These are phyloP conservation scores for Tetrahymena borealis DNA, from an alignment of 73 alveolate genomes.

Conservation along the genomic window DNA sequence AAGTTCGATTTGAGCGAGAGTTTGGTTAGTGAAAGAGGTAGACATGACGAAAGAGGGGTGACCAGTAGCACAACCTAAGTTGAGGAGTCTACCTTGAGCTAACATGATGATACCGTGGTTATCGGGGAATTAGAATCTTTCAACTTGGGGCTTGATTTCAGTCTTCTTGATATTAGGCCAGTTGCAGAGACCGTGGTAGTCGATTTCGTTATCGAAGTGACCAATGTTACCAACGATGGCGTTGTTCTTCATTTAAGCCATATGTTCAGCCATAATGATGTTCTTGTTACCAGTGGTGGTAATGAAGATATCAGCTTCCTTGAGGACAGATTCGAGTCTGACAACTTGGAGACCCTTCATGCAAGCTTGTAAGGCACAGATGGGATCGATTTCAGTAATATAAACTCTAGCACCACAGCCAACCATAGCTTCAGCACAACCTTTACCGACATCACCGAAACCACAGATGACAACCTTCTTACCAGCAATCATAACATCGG, in stretches of 20 bases:
- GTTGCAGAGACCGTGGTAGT: slow-evolving; percentile 77
- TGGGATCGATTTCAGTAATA: slow-evolving; percentile 95
- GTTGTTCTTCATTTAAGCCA: slow-evolving; percentile 93
- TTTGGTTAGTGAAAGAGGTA: slow-evolving; percentile 88
- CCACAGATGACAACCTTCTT: slow-evolving; percentile 91
- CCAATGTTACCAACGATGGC: slow-evolving; percentile 97
- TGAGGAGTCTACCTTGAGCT: slow-evolving; percentile 92
- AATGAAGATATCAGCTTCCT: slow-evolving; percentile 83
- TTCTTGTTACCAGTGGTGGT: slow-evolving; percentile 93
- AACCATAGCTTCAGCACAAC: slow-evolving; percentile 92
- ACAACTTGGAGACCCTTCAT: slow-evolving; percentile 93
- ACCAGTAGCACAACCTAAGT: slow-evolving; percentile 98
- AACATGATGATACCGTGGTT: slow-evolving; percentile 87
- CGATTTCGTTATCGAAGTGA: slow-evolving; percentile 95
- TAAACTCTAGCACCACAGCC: slow-evolving; percentile 90
- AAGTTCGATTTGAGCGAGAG: slow-evolving; percentile 82
- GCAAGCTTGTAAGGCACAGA: slow-evolving; percentile 95
- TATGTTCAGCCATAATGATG: slow-evolving; percentile 80
- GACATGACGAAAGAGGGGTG: slow-evolving; percentile 96
- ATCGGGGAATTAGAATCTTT: slow-evolving; percentile 88
- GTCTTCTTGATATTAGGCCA: slow-evolving; percentile 70
- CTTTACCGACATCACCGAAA: slow-evolving; percentile 97
- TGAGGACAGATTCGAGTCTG: slow-evolving; percentile 65
- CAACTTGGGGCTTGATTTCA: slow-evolving; percentile 87
- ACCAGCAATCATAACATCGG: slow-evolving; percentile 97